Evolutionary conservation across 345 rosid species (phyloP).

Genomic region (Laguncularia racemosa): DNA sequence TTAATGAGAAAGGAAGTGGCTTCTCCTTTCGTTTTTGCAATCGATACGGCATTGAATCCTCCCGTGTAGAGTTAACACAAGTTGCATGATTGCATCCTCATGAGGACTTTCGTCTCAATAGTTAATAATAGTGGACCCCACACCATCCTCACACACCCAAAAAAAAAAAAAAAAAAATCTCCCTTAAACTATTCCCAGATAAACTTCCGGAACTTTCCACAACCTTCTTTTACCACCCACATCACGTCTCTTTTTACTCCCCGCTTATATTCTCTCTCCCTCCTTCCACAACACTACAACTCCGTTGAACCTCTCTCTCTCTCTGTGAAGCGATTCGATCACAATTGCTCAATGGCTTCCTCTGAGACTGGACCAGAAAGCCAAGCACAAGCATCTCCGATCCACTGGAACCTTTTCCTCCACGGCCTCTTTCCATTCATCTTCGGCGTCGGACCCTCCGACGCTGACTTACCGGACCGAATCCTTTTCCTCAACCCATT

Average conservation of each 20-base stretch:
- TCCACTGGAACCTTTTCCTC: constrained; percentile 14
- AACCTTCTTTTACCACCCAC: constrained; percentile 16
- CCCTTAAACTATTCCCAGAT: background rate
- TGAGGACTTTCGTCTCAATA: too few relatives aligned
- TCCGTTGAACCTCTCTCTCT: background rate
- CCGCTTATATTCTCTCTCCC: background rate
- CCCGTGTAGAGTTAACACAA: too few relatives aligned
- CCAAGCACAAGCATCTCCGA: constrained; percentile 2
- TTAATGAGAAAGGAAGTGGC: too few relatives aligned
- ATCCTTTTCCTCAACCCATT: constrained; percentile 59
- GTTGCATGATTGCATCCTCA: too few relatives aligned
- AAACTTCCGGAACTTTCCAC: constrained; percentile 49
- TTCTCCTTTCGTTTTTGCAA: too few relatives aligned
- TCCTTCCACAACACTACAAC: too few relatives aligned
- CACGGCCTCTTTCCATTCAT: constrained; percentile 37
- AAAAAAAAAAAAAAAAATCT: background rate
- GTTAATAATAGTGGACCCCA: too few relatives aligned
- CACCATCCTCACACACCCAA: too few relatives aligned
- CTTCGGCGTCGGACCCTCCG: constrained; percentile 29
- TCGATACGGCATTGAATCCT: too few relatives aligned
- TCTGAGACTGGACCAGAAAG: too few relatives aligned
- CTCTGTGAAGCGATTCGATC: constrained; percentile 22
- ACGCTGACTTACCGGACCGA: constrained; percentile 34
- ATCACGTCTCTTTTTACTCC: constrained; percentile 3
- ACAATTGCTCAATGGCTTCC: constrained; percentile 5